Evolutionary conservation across 768 basidiomycete genomes (phyloP).

Genomic region (Macrolepiota dolichaula): DNA sequence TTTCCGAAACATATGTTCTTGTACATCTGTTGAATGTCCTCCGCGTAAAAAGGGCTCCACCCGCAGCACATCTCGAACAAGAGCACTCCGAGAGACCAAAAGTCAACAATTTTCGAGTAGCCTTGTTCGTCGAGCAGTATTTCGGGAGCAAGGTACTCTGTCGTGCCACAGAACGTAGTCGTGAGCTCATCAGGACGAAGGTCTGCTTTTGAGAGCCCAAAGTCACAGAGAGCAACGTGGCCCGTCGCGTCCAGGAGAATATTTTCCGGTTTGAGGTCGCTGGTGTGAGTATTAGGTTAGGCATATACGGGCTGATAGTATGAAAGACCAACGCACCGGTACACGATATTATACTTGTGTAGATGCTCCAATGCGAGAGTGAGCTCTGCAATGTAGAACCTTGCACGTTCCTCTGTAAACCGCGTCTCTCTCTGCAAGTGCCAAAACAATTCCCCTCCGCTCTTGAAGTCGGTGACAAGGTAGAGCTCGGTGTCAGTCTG

Average conservation of each 20-base stretch:
- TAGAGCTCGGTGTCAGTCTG: slow-evolving; percentile 95
- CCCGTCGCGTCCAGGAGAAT: slow-evolving; percentile 98
- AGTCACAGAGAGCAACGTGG: slow-evolving; percentile 97
- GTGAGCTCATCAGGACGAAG: slow-evolving; percentile 90
- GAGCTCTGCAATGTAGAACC: slow-evolving; percentile 96
- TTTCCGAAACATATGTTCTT: slow-evolving; percentile 99
- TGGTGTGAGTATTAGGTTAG: slow-evolving; percentile 21
- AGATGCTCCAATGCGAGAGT: slow-evolving; percentile 94
- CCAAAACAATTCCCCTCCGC: slow-evolving; percentile 98
- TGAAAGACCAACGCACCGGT: slow-evolving; percentile 53
- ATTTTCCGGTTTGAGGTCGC: slow-evolving; percentile 97
- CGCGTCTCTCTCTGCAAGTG: slow-evolving; percentile 94
- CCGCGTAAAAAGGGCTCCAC: slow-evolving; percentile 99
- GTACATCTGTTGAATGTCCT: slow-evolving; percentile 99
- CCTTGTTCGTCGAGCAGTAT: slow-evolving; percentile 98
- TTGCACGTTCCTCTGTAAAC: slow-evolving; percentile 88
- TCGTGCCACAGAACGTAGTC: slow-evolving; percentile 99
- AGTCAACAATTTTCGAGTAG: slow-evolving; percentile 97
- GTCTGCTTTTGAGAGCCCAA: slow-evolving; percentile 96
- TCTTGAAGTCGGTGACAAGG: slow-evolving; percentile 98
- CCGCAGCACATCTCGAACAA: slow-evolving; percentile 99
- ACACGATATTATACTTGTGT: slow-evolving; percentile 96
- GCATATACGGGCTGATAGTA: neutral
- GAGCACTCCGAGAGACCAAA: slow-evolving; percentile 94
- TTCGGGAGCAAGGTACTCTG: slow-evolving; percentile 97